Evolutionary conservation across 1,139 yeast genomes (phyloP).

Genomic region (Zygoascus meyerae): DNA sequence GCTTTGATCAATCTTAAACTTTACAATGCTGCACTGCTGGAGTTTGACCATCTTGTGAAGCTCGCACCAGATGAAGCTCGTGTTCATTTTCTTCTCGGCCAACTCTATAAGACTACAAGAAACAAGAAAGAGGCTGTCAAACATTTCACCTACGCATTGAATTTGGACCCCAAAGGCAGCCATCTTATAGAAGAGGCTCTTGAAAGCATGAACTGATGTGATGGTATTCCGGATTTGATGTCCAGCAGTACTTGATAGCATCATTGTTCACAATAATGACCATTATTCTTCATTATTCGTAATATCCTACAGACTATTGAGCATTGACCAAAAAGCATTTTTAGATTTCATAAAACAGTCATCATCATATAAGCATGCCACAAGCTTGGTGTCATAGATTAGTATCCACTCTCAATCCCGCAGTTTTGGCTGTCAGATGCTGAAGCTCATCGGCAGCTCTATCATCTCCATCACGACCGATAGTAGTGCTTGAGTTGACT

Average conservation of each 20-base stretch:
- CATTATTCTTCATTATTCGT: conserved; percentile 4
- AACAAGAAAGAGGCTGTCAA: conserved; percentile 73
- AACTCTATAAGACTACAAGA: conserved; percentile 70
- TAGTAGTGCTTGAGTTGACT: conserved; percentile 11
- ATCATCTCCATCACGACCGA: conserved; percentile 9
- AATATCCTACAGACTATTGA: too few species aligned
- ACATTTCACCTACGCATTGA: conserved; percentile 84
- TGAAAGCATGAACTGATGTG: conserved; percentile 36
- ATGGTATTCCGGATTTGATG: too few species aligned
- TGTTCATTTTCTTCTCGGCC: conserved; percentile 85
- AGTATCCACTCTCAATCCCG: conserved; percentile 25
- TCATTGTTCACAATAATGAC: background rate
- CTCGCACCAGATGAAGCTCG: conserved; percentile 93
- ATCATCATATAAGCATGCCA: too few species aligned
- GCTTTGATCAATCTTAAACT: conserved; percentile 65
- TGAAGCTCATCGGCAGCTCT: conserved; percentile 13
- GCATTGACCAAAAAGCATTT: too few species aligned
- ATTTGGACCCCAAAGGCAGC: conserved; percentile 90
- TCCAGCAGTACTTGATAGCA: background rate
- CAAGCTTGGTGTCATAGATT: conserved; percentile 18
- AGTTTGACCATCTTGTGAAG: conserved; percentile 63
- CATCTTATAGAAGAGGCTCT: conserved; percentile 81
- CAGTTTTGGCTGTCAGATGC: conserved; percentile 27
- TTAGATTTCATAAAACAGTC: too few species aligned
- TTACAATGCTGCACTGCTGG: conserved; percentile 64